phyloP scores from a whole-genome alignment of 2,329 filamentous ascomycete species.

The Aspergillus sp. region DNA sequence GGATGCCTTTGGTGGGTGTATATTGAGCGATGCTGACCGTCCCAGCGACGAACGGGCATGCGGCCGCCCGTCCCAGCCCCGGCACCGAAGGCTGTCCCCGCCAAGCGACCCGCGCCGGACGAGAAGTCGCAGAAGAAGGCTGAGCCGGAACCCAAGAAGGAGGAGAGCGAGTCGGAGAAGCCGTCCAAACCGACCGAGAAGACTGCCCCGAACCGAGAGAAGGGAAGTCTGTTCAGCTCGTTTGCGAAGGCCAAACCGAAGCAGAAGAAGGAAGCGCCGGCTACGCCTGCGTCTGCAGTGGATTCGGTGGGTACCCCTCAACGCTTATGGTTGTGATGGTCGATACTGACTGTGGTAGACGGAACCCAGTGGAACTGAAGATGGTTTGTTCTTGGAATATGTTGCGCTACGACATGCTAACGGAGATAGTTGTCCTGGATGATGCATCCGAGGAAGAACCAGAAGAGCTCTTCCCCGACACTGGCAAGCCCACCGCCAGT shows the following conservation, averaged over 20 bases:
- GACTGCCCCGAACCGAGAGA: conserved; percentile 55
- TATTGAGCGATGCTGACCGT: background rate
- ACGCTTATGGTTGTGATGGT: background rate
- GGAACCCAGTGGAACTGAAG: conserved; percentile 44
- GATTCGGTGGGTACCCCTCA: conserved; percentile 37
- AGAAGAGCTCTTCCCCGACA: conserved; percentile 49
- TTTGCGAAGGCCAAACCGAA: conserved; percentile 72
- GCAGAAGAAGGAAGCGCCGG: conserved; percentile 42
- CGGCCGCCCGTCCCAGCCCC: conserved; percentile 36
- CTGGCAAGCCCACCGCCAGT: conserved; percentile 36
- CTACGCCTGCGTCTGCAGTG: conserved; percentile 37
- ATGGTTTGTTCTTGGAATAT: conserved; percentile 40
- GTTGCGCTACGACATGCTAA: conserved; percentile 23
- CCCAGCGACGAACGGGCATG: conserved; percentile 44
- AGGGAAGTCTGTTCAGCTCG: conserved; percentile 70
- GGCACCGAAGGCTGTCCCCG: conserved; percentile 29
- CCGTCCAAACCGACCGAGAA: conserved; percentile 33
- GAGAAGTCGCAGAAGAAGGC: conserved; percentile 15
- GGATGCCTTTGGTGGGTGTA: background rate
- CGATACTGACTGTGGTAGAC: conserved; percentile 26
- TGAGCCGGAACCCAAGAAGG: conserved; percentile 23
- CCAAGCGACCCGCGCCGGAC: conserved; percentile 37
- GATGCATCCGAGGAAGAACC: conserved; percentile 59
- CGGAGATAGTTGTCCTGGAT: conserved; percentile 45
- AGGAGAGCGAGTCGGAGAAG: conserved; percentile 16